Base-by-base conservation (phyloP, 2,329 filamentous ascomycete species). In the Diaporthe aspalathi region DNA sequence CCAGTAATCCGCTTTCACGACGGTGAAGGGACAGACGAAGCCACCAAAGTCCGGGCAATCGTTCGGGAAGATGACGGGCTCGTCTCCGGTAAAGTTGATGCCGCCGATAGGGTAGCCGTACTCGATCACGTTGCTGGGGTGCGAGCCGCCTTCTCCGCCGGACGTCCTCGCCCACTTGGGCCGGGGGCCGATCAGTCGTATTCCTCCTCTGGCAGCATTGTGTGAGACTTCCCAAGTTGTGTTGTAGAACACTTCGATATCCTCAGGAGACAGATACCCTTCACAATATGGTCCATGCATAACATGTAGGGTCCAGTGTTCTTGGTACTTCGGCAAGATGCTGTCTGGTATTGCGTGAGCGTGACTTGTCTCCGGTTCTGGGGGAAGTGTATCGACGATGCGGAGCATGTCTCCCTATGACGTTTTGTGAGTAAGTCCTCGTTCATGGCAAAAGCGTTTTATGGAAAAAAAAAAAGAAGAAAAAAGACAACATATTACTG, bases 11-110 rank as follows among this genome's bases (percentile, higher is more conserved):
- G 84, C 88, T 71, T 84, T 85, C 38, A 89, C 83, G 16, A 90
- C 82, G 0, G 88, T 91, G 2, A 85, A 84, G 16, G 83, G 85
- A 40, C 84, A 88, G 0, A 89, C 82, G 71, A 91, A 90, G 0
- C 89, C 89, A 8, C 89, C 89, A 71, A 91, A 85, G 73, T 90
- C 88, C 0, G 89, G 89, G 65, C 84, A 84, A 75, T 91, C 89
- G 6, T 87, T 81, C 0, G 88, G 84, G 62, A 91, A 89, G 22
- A 91, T 85, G n/a, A 87, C 87, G 2, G 87, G 85, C 45, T 88
- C 87, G 70, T 91, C 88, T 5, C 89, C 89, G 0, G 88, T 90
- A 85, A 86, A 91, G 73, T 90, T 90, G 32, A 91, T 75, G 0
- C 85, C 84, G 0, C 88, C 88, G 1, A 88, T 76, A 0, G 87